Evolutionary conservation across 2,329 filamentous ascomycete species (phyloP).

Genomic region (Cladosporium halotolerans): DNA sequence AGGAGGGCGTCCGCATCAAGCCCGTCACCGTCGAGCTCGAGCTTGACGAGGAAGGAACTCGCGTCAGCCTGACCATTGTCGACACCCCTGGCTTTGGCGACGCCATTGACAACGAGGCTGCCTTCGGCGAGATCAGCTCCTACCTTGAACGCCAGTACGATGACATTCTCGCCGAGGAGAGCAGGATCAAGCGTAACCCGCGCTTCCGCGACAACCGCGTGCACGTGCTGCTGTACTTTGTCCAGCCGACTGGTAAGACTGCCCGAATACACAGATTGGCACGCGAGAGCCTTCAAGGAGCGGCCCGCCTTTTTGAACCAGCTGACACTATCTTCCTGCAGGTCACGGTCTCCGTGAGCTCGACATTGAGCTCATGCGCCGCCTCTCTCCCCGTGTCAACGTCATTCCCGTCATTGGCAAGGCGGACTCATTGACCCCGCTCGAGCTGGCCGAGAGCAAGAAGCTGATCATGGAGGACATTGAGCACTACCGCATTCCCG

Average conservation of each 20-base stretch:
- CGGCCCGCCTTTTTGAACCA: no score
- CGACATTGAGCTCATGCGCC: slow-evolving; percentile 99
- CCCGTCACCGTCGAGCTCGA: slow-evolving; percentile 95
- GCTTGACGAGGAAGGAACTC: slow-evolving; percentile 95
- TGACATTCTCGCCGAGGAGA: slow-evolving; percentile 98
- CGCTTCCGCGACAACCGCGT: slow-evolving; percentile 99
- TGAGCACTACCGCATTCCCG: slow-evolving; percentile 97
- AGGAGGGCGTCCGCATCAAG: slow-evolving; percentile 98
- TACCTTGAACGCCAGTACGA: slow-evolving; percentile 99
- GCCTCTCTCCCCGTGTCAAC: slow-evolving; percentile 94
- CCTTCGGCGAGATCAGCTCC: slow-evolving; percentile 95
- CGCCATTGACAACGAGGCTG: slow-evolving; percentile 93
- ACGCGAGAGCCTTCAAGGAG: slow-evolving; percentile 48
- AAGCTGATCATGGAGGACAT: slow-evolving; percentile 99
- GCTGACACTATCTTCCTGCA: slow-evolving; percentile 11
- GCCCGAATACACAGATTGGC: slow-evolving; percentile 33
- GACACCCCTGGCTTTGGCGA: slow-evolving; percentile 98
- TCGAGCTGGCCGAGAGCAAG: slow-evolving; percentile 96
- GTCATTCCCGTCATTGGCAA: slow-evolving; percentile 99
- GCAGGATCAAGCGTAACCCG: slow-evolving; percentile 99
- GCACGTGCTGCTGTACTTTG: slow-evolving; percentile 97
- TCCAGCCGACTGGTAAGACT: slow-evolving; percentile 79
- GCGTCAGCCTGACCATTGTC: slow-evolving; percentile 96
- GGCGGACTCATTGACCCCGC: slow-evolving; percentile 92
- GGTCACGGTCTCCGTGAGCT: slow-evolving; percentile 79